phyloP scores from a whole-genome alignment of 805 yeast species.

The Saturnispora galanensis region DNA sequence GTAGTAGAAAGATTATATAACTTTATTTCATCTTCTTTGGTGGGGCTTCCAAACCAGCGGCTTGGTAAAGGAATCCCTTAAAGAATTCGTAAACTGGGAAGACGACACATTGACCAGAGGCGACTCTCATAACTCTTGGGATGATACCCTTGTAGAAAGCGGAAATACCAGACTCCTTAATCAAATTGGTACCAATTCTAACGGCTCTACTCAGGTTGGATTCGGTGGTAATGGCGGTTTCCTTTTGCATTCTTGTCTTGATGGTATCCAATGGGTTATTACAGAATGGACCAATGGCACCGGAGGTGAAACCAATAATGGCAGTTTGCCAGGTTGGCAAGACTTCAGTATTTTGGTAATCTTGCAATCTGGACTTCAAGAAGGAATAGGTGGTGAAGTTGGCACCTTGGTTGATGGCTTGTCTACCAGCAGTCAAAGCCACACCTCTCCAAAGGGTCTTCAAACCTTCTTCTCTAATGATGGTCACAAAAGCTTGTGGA shows the following conservation, averaged over 20 bases:
- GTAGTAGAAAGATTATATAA: not conserved
- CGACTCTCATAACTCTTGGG: conserved; percentile 98
- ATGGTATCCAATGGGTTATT: conserved; percentile 97
- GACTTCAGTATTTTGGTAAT: conserved; percentile 42
- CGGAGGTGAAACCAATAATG: conserved; percentile 79
- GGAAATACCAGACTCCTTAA: conserved; percentile 79
- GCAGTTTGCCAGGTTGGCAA: conserved; percentile 95
- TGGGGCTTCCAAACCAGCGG: conserved; percentile 17
- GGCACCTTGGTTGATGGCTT: conserved; percentile 97
- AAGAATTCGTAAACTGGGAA: conserved; percentile 93
- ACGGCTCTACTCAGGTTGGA: conserved; percentile 69
- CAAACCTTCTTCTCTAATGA: conserved; percentile 86
- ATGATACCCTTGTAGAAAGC: conserved; percentile 96
- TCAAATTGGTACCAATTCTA: conserved; percentile 69
- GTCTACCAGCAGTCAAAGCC: conserved; percentile 91
- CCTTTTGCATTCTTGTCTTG: conserved; percentile 93
- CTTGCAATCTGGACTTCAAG: conserved; percentile 61
- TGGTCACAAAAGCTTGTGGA: conserved; percentile 76
- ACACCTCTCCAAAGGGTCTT: conserved; percentile 89
- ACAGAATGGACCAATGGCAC: conserved; percentile 96
- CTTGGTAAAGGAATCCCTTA: conserved; percentile 49
- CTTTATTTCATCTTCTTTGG: conserved; percentile 15
- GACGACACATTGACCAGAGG: conserved; percentile 98
- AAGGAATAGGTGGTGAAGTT: conserved; percentile 92
- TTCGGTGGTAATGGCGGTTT: conserved; percentile 51